Conservation (phyloP, 1,284 basidiomycete genomes). For the Takashimella tepidaria region DNA sequence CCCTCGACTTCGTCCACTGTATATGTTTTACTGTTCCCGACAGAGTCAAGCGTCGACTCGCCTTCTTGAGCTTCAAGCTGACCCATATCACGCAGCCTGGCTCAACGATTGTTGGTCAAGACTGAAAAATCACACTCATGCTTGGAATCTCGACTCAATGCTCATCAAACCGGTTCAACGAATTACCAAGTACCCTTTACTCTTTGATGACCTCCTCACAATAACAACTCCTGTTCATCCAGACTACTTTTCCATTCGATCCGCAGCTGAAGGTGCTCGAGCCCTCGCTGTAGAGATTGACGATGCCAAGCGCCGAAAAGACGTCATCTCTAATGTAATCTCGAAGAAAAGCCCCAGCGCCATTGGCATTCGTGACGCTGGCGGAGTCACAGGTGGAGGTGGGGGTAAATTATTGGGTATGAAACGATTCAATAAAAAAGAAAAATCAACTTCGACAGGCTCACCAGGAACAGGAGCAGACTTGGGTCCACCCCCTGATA, state of each 20-base stretch:
- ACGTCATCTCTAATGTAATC: conserved; percentile 62
- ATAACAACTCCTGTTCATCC: conserved; percentile 70
- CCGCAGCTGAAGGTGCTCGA: conserved; percentile 65
- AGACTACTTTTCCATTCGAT: conserved; percentile 62
- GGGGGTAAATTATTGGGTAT: conserved; percentile 21
- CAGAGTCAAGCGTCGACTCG: conserved; percentile 72
- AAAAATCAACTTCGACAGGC: conserved; percentile 6
- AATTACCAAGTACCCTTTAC: conserved; percentile 84
- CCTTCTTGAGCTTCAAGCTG: conserved; percentile 50
- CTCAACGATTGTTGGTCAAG: conserved; percentile 63
- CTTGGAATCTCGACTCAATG: conserved; percentile 89
- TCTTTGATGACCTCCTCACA: conserved; percentile 71
- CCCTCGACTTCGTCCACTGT: conserved; percentile 68
- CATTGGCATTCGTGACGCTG: conserved; percentile 8
- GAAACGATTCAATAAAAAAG: conserved; percentile 44
- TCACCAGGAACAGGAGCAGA: neutral
- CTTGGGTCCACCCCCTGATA: conserved; percentile 12
- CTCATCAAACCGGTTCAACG: conserved; percentile 84
- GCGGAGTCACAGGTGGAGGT: conserved; percentile 3
- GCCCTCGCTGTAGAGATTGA: conserved; percentile 79
- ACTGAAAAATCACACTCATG: conserved; percentile 70
- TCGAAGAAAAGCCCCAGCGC: conserved; percentile 20
- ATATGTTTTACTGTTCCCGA: conserved; percentile 79
- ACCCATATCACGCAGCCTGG: conserved; percentile 53
- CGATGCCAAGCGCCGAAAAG: conserved; percentile 74